These are phyloP conservation scores for Galerina sulciceps DNA, from an alignment of 768 basidiomycete genomes.

Conservation along the genomic window DNA sequence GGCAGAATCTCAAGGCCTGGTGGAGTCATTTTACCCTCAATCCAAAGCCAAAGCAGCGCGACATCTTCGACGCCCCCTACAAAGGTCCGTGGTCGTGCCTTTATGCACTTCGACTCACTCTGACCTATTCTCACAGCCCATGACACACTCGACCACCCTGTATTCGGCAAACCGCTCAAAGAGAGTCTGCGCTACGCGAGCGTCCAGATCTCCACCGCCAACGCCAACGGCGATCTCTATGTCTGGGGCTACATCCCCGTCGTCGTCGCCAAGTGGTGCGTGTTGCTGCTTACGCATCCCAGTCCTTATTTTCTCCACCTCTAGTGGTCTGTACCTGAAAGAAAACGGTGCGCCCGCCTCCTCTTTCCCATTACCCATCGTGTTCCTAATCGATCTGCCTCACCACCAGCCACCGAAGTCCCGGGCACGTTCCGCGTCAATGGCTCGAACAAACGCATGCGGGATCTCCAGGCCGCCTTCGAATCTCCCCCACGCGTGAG, in stretches of 20 bases:
- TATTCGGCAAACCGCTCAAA: slow-evolving; percentile 86
- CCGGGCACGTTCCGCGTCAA: slow-evolving; percentile 94
- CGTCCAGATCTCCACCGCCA: slow-evolving; percentile 93
- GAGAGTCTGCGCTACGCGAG: slow-evolving; percentile 86
- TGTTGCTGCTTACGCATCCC: slow-evolving; percentile 8
- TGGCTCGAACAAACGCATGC: slow-evolving; percentile 95
- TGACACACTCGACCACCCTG: slow-evolving; percentile 48
- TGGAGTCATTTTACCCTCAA: slow-evolving; percentile 77
- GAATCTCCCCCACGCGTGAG: slow-evolving; percentile 85
- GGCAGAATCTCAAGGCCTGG: slow-evolving; percentile 76
- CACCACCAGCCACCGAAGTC: slow-evolving; percentile 76
- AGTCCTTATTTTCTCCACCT: slow-evolving; percentile 9
- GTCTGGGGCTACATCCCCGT: slow-evolving; percentile 96
- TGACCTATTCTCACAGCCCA: slow-evolving; percentile 31
- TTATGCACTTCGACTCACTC: not conserved
- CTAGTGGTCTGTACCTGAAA: slow-evolving; percentile 90
- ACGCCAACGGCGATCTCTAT: slow-evolving; percentile 79
- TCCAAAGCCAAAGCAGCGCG: slow-evolving; percentile 64
- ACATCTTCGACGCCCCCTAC: slow-evolving; percentile 32
- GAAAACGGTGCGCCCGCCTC: slow-evolving; percentile 69
- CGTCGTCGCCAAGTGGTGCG: slow-evolving; percentile 95
- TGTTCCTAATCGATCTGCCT: not conserved
- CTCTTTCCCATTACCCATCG: too few species aligned
- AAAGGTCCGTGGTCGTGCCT: slow-evolving; percentile 36
- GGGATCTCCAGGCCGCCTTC: slow-evolving; percentile 90